A percentile compares a stretch with the other conserved stretches of the same genome.
phyloP scores from a whole-genome alignment of 2,329 filamentous ascomycete species.

The Sordariomycetes sp. region DNA sequence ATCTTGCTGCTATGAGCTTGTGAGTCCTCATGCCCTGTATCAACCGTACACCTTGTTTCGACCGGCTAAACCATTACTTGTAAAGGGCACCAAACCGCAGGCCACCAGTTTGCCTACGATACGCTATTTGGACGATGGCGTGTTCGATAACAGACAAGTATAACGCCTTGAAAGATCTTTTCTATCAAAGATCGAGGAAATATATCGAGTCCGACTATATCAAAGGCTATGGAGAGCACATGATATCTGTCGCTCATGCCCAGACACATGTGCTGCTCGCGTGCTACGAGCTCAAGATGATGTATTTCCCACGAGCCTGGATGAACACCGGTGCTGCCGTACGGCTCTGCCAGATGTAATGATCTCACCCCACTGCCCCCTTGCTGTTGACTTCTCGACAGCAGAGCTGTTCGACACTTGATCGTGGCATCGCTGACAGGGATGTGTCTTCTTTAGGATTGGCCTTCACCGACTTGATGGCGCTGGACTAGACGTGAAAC shows the following conservation, averaged over 20 bases:
- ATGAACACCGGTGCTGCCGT: conserved; percentile 74
- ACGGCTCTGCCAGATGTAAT: conserved; percentile 72
- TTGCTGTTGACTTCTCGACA: neutral
- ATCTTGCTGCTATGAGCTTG: conserved; percentile 78
- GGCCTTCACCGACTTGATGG: conserved; percentile 82
- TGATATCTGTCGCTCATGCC: conserved; percentile 74
- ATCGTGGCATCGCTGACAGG: neutral
- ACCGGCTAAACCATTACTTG: conserved; percentile 2
- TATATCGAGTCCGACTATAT: conserved; percentile 85
- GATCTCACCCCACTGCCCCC: conserved; percentile 2
- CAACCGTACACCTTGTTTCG: neutral
- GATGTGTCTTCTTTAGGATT: conserved; percentile 52
- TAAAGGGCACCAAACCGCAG: conserved; percentile 71
- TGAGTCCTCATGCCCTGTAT: conserved; percentile 20
- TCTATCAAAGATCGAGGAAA: conserved; percentile 80
- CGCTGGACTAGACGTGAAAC: conserved; percentile 74
- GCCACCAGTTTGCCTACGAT: conserved; percentile 77
- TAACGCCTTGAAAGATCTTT: conserved; percentile 65
- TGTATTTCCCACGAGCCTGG: conserved; percentile 96
- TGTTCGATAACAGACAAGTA: conserved; percentile 77
- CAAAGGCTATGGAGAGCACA: conserved; percentile 80
- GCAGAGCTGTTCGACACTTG: neutral
- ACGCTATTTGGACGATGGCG: conserved; percentile 94
- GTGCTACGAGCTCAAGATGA: conserved; percentile 89
- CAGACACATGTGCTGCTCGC: conserved; percentile 73